These are phyloP conservation scores for Straminergon stramineum DNA, from an alignment of 225 moss, liverwort and hornwort genomes.

Conservation along the genomic window DNA sequence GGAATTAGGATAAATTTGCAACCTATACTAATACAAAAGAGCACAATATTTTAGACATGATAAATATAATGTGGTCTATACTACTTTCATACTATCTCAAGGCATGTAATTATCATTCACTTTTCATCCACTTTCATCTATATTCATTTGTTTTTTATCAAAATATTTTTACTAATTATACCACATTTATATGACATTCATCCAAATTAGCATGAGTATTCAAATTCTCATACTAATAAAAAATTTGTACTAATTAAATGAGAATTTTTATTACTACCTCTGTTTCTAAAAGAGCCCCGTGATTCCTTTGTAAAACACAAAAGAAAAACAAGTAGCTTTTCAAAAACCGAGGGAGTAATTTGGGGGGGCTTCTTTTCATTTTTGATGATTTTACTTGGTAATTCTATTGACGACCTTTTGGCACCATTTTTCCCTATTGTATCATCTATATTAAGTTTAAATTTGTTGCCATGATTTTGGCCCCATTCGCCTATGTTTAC, in stretches of 20 bases:
- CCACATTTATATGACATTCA: background rate
- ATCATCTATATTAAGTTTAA: background rate
- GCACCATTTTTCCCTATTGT: background rate
- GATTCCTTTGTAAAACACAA: too few relatives aligned
- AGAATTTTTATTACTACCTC: background rate
- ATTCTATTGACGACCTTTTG: background rate
- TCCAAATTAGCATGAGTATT: background rate
- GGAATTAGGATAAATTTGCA: background rate
- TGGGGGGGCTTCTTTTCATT: too few relatives aligned
- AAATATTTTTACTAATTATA: background rate
- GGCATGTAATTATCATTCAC: accelerated
- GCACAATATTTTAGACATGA: background rate
- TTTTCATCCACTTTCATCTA: background rate
- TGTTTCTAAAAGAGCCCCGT: too few relatives aligned
- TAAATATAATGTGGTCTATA: background rate
- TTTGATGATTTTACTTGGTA: accelerated
- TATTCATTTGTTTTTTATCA: background rate
- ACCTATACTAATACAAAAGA: background rate
- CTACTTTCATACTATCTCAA: background rate
- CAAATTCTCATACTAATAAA: background rate
- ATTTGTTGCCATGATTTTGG: accelerated
- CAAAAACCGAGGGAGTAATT: too few relatives aligned
- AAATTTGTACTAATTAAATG: background rate
- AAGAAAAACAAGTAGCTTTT: too few relatives aligned
- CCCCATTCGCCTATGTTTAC: background rate